phyloP scores from a whole-genome alignment of 768 basidiomycete species.

The Podaxis sp. region DNA sequence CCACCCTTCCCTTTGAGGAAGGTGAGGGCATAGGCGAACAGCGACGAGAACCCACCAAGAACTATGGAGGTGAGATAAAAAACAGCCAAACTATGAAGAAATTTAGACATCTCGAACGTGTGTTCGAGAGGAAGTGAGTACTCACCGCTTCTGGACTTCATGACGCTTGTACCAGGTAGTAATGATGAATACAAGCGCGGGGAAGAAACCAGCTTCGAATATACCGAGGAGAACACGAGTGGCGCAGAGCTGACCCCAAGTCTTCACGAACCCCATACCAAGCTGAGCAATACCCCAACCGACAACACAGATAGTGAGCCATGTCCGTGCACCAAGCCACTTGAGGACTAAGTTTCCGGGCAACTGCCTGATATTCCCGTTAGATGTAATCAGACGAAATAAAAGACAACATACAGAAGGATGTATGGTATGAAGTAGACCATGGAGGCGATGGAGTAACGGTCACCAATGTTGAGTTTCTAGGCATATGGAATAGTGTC shows the following conservation, averaged over 20 bases:
- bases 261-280: conserved; percentile 32
- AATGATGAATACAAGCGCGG: conserved; percentile 40
- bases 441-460: conserved; percentile 34
- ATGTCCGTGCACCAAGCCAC: conserved; percentile 28
- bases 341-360: conserved; percentile 30
- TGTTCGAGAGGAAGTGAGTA: conserved; percentile 5
- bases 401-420: conserved; percentile 27
- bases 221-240: conserved; percentile 28
- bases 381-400: neutral
- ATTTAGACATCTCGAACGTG: neutral
- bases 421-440: conserved; percentile 38
- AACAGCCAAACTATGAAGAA: conserved; percentile 24
- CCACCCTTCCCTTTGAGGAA: conserved; percentile 27
- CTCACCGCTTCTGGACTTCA: conserved; percentile 39
- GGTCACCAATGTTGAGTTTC: conserved; percentile 30
- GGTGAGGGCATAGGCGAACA: conserved; percentile 30
- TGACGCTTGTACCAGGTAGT: conserved; percentile 43
- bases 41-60: conserved; percentile 29
- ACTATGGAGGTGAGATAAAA: conserved; percentile 33
- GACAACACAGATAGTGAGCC: conserved; percentile 28
- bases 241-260: conserved; percentile 27
- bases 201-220: conserved; percentile 42
- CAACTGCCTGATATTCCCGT: conserved; percentile 19
- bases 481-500: conserved; percentile 7
- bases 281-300: conserved; percentile 33